A percentile compares a stretch with the other conserved stretches of the same genome.
phyloP scores from a whole-genome alignment of 805 yeast species.

The Grigorovia transvaalensis region DNA sequence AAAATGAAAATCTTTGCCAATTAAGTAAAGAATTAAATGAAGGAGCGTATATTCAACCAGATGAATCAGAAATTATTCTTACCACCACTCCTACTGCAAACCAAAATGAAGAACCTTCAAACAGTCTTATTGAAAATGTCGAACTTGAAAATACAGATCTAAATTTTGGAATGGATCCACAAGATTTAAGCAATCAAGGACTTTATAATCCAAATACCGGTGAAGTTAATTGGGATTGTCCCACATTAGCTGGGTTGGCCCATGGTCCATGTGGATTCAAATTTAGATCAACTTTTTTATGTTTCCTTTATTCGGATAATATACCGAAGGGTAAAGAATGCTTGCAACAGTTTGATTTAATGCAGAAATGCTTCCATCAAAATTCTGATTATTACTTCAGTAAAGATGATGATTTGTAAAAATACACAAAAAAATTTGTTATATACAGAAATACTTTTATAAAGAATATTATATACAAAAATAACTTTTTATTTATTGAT shows the following conservation, averaged over 20 bases:
- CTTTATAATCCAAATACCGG: constrained; percentile 96
- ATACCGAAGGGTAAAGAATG: constrained; percentile 98
- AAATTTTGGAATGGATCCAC: not conserved
- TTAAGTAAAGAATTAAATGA: no score
- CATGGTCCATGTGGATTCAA: constrained; percentile 97
- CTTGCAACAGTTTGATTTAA: constrained; percentile 74
- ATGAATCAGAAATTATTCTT: no score
- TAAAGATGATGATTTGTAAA: constrained; percentile 32
- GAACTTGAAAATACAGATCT: not conserved
- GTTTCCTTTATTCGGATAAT: constrained; percentile 85
- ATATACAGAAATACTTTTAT: constrained; percentile 8
- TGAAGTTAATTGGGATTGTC: constrained; percentile 99
- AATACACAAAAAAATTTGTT: no score
- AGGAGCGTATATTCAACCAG: no score
- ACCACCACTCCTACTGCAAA: no score
- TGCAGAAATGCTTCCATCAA: constrained; percentile 89
- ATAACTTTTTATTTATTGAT: constrained; percentile 30
- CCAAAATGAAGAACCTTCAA: not conserved
- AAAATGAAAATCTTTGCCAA: no score
- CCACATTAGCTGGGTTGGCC: constrained; percentile 99
- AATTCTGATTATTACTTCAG: constrained; percentile 91
- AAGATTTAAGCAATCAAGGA: constrained; percentile 29
- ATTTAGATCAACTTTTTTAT: constrained; percentile 86
- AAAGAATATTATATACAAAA: not conserved
- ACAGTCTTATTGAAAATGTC: not conserved